phyloP scores from a whole-genome alignment of 73 alveolate species.

The Paramecium pentaurelia region DNA sequence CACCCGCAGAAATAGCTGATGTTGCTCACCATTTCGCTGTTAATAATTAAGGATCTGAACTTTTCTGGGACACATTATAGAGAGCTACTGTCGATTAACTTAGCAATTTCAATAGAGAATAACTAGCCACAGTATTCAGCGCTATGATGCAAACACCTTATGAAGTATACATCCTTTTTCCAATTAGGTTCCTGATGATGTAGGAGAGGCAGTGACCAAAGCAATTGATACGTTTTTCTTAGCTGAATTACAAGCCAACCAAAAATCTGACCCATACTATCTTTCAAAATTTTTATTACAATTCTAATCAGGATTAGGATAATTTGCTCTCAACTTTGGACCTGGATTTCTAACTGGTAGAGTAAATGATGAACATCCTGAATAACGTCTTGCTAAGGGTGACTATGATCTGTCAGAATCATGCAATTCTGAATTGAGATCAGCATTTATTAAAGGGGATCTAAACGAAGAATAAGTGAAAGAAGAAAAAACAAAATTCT shows the following conservation, averaged over 20 bases:
- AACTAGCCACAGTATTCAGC: not conserved
- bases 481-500: not conserved
- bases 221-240: not conserved
- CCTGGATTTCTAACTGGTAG: not conserved
- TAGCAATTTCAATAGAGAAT: not conserved
- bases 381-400: not conserved
- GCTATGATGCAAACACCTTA: constrained; percentile 19
- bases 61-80: constrained; percentile 29
- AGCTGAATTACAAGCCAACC: not conserved
- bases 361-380: not conserved
- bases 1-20: not conserved
- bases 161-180: not conserved
- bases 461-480: not conserved
- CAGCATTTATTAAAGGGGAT: not conserved
- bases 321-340: not conserved
- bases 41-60: constrained; percentile 2
- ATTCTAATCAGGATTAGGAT: constrained; percentile 6
- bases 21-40: constrained; percentile 11
- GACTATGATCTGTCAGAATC: not conserved
- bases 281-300: not conserved
- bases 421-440: not conserved
- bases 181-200: constrained; percentile 1
- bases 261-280: not conserved
- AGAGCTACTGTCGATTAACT: constrained; percentile 29
- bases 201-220: not conserved